Evolutionary conservation across 2,329 filamentous ascomycete genomes (phyloP), one percentile per base, ranked within the genome.

Genomic region (Calonectria crousiana): DNA sequence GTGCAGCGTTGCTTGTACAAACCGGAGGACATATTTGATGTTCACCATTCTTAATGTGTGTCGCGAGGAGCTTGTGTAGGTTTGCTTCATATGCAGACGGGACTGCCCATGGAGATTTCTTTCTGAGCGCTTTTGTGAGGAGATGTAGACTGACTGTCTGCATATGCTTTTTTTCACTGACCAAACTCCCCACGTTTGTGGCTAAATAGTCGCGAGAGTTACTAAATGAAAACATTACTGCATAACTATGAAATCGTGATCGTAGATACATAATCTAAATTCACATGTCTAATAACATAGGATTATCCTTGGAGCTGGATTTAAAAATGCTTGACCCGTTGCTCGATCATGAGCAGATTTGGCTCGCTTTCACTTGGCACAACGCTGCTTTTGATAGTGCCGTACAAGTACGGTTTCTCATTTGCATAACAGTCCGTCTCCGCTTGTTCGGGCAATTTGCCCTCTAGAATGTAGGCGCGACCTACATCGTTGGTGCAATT

Each of bases 341-440:
- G 67, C 18, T 62, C 38, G 30, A 75, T 30, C 34, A 67, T 67
- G 67, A 71, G 71, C 32, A 64, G 62, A 51, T 36, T 53, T 38
- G 51, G 47, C 53, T 47, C 41, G 11, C 11, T 26, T 28, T 44
- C 49, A 18, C 49, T 47, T 16, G 71, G 56, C 20, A 49, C 20
- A 3, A 20, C 36, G 4, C 14, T 26, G 23, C 23, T 26, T 41
- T 68, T 75, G 20, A 81, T 78, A 6, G 82, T 78, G 0, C 82
- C 85, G 49, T 88, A 87, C 6, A 85, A 76, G 67, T 89, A 89
- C 5, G 88, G 88, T 78, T 89, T 89, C 78, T 85, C 83, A 49
- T 89, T 81, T 2, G 88, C 87, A 74, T 83, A 88, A 70, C 88
- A 90, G 14, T 81, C 81, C 23, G 85, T 88, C 80, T 89, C 87